Evolutionary conservation across 2,329 filamentous ascomycete genomes (phyloP).

Genomic region (Cryphonectria radicalis): DNA sequence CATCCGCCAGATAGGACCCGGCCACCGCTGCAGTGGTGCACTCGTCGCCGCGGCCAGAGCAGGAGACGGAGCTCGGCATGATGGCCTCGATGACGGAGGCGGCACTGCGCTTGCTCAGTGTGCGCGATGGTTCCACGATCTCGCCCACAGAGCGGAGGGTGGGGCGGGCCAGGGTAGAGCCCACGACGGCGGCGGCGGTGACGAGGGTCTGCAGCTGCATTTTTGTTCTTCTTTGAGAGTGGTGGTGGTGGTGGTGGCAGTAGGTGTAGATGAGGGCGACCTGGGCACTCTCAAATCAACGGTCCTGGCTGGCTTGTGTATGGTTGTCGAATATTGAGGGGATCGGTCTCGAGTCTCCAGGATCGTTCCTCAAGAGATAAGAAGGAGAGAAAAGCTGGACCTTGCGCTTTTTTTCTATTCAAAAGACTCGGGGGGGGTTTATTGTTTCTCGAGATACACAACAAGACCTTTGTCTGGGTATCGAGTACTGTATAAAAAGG

Average conservation of each 20-base stretch:
- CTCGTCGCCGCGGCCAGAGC: slow-evolving; percentile 56
- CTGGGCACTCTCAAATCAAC: background rate
- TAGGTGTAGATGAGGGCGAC: background rate
- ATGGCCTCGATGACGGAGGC: slow-evolving; percentile 53
- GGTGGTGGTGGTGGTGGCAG: background rate
- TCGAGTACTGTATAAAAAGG: background rate
- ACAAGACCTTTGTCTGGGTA: slow-evolving; percentile 8
- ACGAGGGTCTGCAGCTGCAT: slow-evolving; percentile 38
- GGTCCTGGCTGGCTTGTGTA: background rate
- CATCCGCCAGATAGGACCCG: slow-evolving; percentile 57
- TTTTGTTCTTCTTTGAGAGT: slow-evolving; percentile 23
- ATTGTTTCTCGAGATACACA: background rate
- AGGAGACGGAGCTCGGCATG: slow-evolving; percentile 60
- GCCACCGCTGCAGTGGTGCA: slow-evolving; percentile 70
- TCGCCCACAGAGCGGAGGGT: slow-evolving; percentile 14
- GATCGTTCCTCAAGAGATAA: background rate
- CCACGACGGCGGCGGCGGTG: slow-evolving; percentile 35
- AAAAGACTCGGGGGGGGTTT: background rate
- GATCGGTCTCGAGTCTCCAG: background rate
- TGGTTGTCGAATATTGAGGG: background rate
- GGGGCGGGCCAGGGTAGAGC: slow-evolving; percentile 35
- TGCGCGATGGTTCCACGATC: slow-evolving; percentile 13
- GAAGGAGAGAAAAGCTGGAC: background rate
- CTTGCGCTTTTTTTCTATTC: background rate
- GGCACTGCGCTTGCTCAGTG: slow-evolving; percentile 34